Evolutionary conservation across 1,284 basidiomycete species (phyloP).

Genomic region (Boletellus deceptivus): DNA sequence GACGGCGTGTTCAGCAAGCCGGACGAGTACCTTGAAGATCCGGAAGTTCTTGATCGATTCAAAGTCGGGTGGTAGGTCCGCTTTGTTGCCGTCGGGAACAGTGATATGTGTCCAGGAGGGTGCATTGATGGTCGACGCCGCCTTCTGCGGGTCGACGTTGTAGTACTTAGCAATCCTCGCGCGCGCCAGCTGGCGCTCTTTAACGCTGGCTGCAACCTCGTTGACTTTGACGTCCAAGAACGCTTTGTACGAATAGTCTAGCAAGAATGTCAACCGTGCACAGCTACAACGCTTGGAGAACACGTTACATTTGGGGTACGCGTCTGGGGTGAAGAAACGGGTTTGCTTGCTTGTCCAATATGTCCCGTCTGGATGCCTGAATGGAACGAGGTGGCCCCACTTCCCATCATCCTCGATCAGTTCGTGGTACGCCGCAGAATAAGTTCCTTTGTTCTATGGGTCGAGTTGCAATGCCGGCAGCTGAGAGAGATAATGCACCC

Average conservation of each 20-base stretch:
- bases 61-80: neutral
- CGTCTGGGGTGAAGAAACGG: neutral
- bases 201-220: neutral
- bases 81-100: neutral
- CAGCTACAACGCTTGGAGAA: neutral
- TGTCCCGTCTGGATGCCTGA: neutral
- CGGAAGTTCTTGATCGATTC: neutral
- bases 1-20: neutral
- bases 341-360: neutral
- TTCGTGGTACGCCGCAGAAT: neutral
- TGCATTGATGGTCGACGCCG: neutral
- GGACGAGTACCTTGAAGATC: neutral
- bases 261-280: neutral
- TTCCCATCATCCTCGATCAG: neutral
- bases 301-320: neutral
- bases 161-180: neutral
- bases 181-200: neutral
- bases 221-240: neutral
- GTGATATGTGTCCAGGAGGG: neutral
- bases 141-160: neutral
- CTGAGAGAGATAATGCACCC: neutral
- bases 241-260: neutral
- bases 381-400: neutral
- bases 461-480: neutral
- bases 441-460: neutral